Percentiles rank a stretch among this genome's conserved stretches.
Conservation (phyloP, 306 rosid genomes). For the Amphicarpaea edgeworthii region DNA sequence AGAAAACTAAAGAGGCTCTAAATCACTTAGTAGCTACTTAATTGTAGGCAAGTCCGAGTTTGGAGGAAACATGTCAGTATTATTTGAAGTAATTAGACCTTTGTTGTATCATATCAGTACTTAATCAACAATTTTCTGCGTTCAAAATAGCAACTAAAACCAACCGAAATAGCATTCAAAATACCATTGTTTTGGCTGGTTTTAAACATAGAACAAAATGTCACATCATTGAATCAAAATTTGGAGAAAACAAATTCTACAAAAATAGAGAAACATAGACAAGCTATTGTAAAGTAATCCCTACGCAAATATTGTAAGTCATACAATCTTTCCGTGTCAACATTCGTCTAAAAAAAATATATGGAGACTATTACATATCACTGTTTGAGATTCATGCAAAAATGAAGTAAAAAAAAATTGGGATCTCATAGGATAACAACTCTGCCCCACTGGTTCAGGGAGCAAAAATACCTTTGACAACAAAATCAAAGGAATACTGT, state of each 20-base stretch:
- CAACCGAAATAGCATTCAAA: background rate
- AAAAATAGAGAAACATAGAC: background rate
- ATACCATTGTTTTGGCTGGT: background rate
- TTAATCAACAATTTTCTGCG: too few relatives aligned
- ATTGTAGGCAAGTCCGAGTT: too few relatives aligned
- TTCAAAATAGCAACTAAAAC: too few relatives aligned
- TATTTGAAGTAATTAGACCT: too few relatives aligned
- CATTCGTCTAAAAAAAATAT: slow-evolving; percentile 32
- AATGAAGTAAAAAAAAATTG: slow-evolving; percentile 44
- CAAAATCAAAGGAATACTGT: slow-evolving; percentile 31
- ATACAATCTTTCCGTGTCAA: background rate
- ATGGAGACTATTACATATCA: slow-evolving; percentile 31
- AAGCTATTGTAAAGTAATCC: background rate
- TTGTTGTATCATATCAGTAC: too few relatives aligned
- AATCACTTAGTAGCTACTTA: too few relatives aligned
- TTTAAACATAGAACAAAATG: slow-evolving; percentile 15
- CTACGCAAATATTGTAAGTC: background rate
- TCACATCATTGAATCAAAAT: slow-evolving; percentile 8
- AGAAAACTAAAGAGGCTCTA: too few relatives aligned
- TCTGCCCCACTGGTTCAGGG: slow-evolving; percentile 17
- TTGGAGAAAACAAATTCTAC: background rate
- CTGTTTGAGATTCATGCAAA: slow-evolving; percentile 33
- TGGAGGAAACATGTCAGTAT: too few relatives aligned
- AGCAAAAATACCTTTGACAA: slow-evolving; percentile 39
- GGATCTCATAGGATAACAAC: slow-evolving; percentile 37